Evolutionary conservation across 2,329 filamentous ascomycete species (phyloP), one percentile per base, ranked within the genome.

Genomic region (Penicillium sp.): DNA sequence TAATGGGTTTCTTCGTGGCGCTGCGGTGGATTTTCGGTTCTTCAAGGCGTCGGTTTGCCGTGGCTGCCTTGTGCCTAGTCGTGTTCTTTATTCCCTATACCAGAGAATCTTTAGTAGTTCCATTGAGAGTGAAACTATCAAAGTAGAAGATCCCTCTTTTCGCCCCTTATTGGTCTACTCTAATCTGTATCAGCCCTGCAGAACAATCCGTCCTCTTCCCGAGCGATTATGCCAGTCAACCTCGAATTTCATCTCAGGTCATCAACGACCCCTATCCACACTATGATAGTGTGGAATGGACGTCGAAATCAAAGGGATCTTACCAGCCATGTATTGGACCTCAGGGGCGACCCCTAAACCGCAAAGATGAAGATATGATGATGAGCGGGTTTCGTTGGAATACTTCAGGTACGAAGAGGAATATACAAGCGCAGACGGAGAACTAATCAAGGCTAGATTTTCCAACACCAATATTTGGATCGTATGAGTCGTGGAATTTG

Each of bases 401-500:
- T 22, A 25, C 28, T n/a, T 53, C 53, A 50, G 48, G 53, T 55
- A 28, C 26, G 33, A 37, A 28, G 17, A 25, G n/a, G n/a, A 22
- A 43, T 28, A 19, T 9, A 7, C 1, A 25, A 6, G 30, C 7
- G 10, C 6, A 9, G 14, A 50, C 25, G 19, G 25, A 9, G 4
- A 38, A 40, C 47, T 55, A 45, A 55, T 44, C 4, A 7, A 45
- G 4, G 3, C 14, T 14, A 59, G 59, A 19, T 28, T 61, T 58
- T 2, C 50, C 59, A n/a, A 35, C 30, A 0, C 59, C 59, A 2
- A 59, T 53, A 3, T 61, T 61, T 26, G 57, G 57, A 12, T 55
- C 57, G 2, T 59, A 61, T 41, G 59, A 61, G 25, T 14, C 50
- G 25, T 59, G 56, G 59, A 45, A 43, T 26, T 40, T 59, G 19